phyloP scores from a whole-genome alignment of 129 eudicot species.

The Flaveria ramosissima region DNA sequence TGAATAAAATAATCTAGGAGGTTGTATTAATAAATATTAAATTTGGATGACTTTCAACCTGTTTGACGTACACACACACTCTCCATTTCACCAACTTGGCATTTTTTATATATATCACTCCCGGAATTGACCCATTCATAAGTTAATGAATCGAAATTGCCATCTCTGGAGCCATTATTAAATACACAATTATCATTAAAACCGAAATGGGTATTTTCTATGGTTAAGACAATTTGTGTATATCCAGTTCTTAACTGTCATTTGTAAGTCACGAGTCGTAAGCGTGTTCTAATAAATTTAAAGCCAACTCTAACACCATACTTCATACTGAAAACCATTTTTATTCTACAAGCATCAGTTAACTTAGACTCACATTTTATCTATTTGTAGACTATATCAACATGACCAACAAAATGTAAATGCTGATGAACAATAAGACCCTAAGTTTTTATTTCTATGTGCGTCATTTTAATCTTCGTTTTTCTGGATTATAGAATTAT shows the following conservation, averaged over 20 bases:
- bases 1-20: background rate
- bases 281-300: background rate
- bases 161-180: background rate
- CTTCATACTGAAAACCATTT: background rate
- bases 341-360: background rate
- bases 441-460: background rate
- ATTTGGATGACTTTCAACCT: background rate
- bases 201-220: background rate
- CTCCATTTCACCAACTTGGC: background rate
- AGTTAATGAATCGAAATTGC: background rate
- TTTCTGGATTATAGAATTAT: slow-evolving; percentile 44
- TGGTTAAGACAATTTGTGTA: background rate
- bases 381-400: background rate
- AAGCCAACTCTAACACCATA: background rate
- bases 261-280: background rate
- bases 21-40: background rate
- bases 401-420: background rate
- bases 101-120: background rate
- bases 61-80: background rate
- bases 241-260: background rate
- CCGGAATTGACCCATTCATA: background rate
- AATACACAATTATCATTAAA: background rate
- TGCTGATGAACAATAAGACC: background rate
- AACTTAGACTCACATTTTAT: slow-evolving; percentile 3
- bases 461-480: background rate